Evolutionary conservation across 2,329 filamentous ascomycete species (phyloP).

Genomic region (Xylariaceae sp.): DNA sequence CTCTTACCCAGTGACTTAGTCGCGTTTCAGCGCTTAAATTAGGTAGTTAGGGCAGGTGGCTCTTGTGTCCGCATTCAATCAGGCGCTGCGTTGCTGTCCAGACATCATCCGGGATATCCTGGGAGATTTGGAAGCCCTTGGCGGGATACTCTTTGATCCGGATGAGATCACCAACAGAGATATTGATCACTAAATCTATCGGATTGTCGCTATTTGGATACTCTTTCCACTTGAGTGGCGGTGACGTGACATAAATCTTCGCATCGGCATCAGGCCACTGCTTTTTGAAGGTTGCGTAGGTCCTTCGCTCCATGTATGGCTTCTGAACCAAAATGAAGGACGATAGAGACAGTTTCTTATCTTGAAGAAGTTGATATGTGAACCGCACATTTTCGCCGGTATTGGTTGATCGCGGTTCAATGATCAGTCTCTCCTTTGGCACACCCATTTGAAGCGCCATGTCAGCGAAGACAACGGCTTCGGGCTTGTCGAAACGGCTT

Average conservation of each 20-base stretch:
- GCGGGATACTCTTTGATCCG: slow-evolving; percentile 41
- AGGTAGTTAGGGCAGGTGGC: slow-evolving; percentile 37
- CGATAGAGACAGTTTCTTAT: slow-evolving; percentile 22
- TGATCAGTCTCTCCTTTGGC: slow-evolving; percentile 34
- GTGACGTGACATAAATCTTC: slow-evolving; percentile 39
- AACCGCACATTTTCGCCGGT: slow-evolving; percentile 47
- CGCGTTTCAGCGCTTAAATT: no score
- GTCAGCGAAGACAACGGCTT: slow-evolving; percentile 41
- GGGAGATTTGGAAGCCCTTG: slow-evolving; percentile 41
- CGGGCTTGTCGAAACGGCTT: slow-evolving; percentile 36
- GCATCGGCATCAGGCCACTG: slow-evolving; percentile 40
- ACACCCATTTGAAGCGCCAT: slow-evolving; percentile 39
- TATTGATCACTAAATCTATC: slow-evolving; percentile 38
- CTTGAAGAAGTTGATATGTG: slow-evolving; percentile 34
- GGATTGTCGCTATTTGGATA: slow-evolving; percentile 42
- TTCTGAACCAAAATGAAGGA: slow-evolving; percentile 44
- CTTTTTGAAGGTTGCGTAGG: slow-evolving; percentile 43
- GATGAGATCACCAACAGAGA: slow-evolving; percentile 44
- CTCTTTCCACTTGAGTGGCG: slow-evolving; percentile 35
- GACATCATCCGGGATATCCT: slow-evolving; percentile 39
- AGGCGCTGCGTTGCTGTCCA: slow-evolving; percentile 41
- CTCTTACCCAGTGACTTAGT: no score
- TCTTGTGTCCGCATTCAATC: slow-evolving; percentile 36
- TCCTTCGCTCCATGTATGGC: slow-evolving; percentile 46
- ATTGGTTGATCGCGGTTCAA: slow-evolving; percentile 40